Conservation (phyloP, 2,329 filamentous ascomycete species). For the Aspergillus tubingensis region DNA sequence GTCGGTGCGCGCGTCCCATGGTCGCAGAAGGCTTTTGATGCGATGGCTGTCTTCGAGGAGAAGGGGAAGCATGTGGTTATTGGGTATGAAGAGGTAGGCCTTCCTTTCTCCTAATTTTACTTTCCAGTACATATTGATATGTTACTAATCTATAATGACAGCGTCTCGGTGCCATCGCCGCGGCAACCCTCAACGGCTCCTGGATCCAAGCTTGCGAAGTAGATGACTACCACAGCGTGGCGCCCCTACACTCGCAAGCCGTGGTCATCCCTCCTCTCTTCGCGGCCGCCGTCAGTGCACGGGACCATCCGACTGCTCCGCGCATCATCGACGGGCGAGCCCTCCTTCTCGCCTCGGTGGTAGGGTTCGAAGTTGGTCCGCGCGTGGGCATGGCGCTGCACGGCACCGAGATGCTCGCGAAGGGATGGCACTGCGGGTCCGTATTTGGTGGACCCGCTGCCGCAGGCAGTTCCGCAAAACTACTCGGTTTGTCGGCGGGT, state of each 20-base stretch:
- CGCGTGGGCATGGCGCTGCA: conserved; percentile 42
- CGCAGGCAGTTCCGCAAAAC: conserved; percentile 33
- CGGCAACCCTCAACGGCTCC: conserved; percentile 46
- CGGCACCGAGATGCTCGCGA: conserved; percentile 41
- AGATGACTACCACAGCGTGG: conserved; percentile 47
- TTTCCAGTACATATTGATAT: too few relatives aligned
- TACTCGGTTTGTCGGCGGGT: conserved; percentile 33
- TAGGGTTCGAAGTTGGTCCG: conserved; percentile 46
- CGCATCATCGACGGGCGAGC: conserved; percentile 25
- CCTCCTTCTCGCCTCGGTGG: conserved; percentile 40
- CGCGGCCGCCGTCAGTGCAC: conserved; percentile 28
- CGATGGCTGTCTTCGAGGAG: conserved; percentile 34
- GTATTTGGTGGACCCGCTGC: conserved; percentile 43
- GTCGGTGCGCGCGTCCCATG: conserved; percentile 46
- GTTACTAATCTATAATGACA: neutral
- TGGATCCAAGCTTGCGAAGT: conserved; percentile 50
- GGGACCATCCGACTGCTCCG: neutral
- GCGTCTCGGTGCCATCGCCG: conserved; percentile 37
- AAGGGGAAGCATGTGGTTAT: conserved; percentile 25
- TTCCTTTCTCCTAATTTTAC: too few relatives aligned
- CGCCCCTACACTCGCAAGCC: conserved; percentile 43
- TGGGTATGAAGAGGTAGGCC: conserved; percentile 15
- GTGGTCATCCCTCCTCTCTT: conserved; percentile 46
- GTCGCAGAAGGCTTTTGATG: conserved; percentile 41
- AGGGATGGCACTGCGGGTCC: conserved; percentile 46